phyloP scores from a whole-genome alignment of 1,139 yeast genomes.

The Diutina mesorugosa region DNA sequence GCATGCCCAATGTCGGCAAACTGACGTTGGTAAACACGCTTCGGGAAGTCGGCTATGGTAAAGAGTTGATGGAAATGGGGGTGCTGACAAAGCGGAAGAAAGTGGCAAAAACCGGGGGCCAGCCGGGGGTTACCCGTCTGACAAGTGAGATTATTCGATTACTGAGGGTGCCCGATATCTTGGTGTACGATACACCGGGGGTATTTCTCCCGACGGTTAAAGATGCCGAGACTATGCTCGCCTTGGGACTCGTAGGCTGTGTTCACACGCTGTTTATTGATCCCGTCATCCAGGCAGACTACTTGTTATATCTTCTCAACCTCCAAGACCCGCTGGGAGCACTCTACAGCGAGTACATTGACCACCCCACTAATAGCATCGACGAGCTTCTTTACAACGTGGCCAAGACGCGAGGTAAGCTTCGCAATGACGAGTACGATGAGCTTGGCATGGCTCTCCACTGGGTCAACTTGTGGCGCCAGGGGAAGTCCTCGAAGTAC shows the following conservation, averaged over 20 bases:
- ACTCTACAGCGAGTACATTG: constrained; percentile 32
- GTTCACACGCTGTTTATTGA: constrained; percentile 63
- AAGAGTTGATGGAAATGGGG: constrained; percentile 10
- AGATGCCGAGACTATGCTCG: constrained; percentile 59
- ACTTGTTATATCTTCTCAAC: constrained; percentile 62
- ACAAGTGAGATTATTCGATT: constrained; percentile 70
- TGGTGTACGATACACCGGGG: constrained; percentile 87
- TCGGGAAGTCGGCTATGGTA: constrained; percentile 39
- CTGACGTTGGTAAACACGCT: constrained; percentile 77
- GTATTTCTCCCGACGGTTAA: constrained; percentile 70
- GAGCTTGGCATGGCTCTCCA: constrained; percentile 53
- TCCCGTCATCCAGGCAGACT: constrained; percentile 82
- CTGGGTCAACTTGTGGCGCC: constrained; percentile 59
- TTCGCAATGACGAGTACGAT: constrained; percentile 25
- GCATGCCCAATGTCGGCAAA: constrained; percentile 98
- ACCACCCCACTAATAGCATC: constrained; percentile 65
- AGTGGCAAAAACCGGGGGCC: constrained; percentile 79
- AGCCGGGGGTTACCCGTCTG: constrained; percentile 81
- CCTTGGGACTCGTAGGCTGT: constrained; percentile 65
- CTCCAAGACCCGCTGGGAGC: constrained; percentile 39
- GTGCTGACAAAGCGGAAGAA: constrained; percentile 32
- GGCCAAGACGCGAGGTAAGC: constrained; percentile 27
- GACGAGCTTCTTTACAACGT: constrained; percentile 46
- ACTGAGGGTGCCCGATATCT: constrained; percentile 48
- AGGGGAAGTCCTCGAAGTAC: constrained; percentile 31